These are phyloP conservation scores for Kwoniella pini DNA, from an alignment of 768 basidiomycete genomes.

Conservation along the genomic window DNA sequence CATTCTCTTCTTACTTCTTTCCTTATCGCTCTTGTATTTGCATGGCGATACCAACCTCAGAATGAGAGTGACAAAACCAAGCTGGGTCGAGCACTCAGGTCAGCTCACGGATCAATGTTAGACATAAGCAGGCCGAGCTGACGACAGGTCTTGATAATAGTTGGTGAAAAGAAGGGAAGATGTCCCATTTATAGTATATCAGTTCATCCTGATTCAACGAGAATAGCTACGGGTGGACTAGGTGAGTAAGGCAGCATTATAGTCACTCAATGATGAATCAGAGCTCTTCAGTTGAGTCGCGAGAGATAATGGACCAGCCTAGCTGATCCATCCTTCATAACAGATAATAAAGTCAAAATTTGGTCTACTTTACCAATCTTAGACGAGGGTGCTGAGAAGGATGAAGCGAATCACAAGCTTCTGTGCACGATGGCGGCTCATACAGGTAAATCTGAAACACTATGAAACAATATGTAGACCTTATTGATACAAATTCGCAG, in stretches of 20 bases:
- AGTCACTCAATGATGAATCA: no score
- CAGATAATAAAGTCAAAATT: slow-evolving; percentile 90
- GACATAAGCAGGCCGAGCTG: background rate
- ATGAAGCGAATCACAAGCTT: slow-evolving; percentile 74
- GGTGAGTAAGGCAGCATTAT: no score
- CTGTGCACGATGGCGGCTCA: slow-evolving; percentile 91
- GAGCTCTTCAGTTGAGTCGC: no score
- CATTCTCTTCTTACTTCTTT: background rate
- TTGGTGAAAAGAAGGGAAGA: slow-evolving; percentile 65
- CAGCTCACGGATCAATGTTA: slow-evolving; percentile 15
- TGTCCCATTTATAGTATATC: slow-evolving; percentile 88
- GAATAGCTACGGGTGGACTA: slow-evolving; percentile 95
- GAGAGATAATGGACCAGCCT: background rate
- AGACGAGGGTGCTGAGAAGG: slow-evolving; percentile 65
- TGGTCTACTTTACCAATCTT: slow-evolving; percentile 97
- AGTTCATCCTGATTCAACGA: slow-evolving; percentile 91
- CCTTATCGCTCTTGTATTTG: background rate
- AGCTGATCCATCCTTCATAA: background rate
- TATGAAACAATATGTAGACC: no score
- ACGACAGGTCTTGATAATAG: slow-evolving; percentile 4
- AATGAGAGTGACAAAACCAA: slow-evolving; percentile 52
- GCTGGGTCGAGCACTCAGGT: slow-evolving; percentile 53
- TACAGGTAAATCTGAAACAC: slow-evolving; percentile 61
- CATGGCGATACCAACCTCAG: no score
- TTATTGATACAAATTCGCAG: slow-evolving; percentile 38